These are phyloP conservation scores for Leucosporidium yakuticum DNA, from an alignment of 768 basidiomycete genomes.

Conservation along the genomic window DNA sequence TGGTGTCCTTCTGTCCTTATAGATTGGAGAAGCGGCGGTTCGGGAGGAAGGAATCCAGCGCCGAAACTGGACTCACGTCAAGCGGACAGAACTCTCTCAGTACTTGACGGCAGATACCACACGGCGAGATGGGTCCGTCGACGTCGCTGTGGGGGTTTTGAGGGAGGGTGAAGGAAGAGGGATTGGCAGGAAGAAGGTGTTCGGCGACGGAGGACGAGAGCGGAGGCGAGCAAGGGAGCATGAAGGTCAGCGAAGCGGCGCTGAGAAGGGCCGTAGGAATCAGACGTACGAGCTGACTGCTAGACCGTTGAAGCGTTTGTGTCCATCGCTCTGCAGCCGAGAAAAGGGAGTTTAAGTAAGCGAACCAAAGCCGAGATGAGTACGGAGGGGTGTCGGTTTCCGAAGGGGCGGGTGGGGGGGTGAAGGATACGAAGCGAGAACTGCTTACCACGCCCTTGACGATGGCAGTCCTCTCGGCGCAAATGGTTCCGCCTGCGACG, in stretches of 20 bases:
- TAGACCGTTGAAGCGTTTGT: constrained; percentile 61
- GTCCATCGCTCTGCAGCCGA: constrained; percentile 66
- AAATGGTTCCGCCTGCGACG: constrained; percentile 71
- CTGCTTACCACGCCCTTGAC: constrained; percentile 81
- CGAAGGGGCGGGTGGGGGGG: too few species aligned
- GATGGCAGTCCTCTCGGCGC: constrained; percentile 89
- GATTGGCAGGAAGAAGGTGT: too few species aligned
- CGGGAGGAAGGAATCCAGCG: not conserved
- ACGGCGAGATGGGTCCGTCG: constrained; percentile 63
- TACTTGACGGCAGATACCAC: constrained; percentile 89
- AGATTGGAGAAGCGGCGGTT: not conserved
- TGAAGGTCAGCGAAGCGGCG: not conserved
- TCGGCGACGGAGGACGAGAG: not conserved
- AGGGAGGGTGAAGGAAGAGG: too few species aligned
- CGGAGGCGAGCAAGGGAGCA: not conserved
- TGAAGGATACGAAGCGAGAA: too few species aligned
- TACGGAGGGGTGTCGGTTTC: too few species aligned
- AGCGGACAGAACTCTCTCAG: constrained; percentile 64
- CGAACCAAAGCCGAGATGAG: not conserved
- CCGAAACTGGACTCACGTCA: constrained; percentile 39
- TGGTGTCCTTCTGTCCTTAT: too few species aligned
- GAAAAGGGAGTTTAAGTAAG: not conserved
- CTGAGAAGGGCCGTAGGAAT: too few species aligned
- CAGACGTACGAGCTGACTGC: constrained; percentile 68
- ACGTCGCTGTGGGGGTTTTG: constrained; percentile 56